Base-by-base conservation (phyloP, 169 alveolate genomes). In the Plasmodium ovale region DNA sequence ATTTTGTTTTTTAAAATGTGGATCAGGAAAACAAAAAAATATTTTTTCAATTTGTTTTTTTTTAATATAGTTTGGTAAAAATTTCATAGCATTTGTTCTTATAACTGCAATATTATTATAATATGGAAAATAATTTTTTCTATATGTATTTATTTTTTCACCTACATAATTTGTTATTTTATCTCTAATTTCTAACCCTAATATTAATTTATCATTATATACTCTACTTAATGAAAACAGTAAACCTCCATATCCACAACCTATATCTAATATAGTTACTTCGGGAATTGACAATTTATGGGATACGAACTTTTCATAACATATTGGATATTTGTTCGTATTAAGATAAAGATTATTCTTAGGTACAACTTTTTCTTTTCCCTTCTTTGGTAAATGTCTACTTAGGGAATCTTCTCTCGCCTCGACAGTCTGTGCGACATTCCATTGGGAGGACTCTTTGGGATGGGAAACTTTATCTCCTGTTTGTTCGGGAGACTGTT, bases 231-330 rank as follows among this genome's bases (percentile, higher is more conserved):
- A 92, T 39, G 95, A 87, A 69, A 95, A 94, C 42, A 94, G 74
- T 56, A 96, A 90, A 2, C 98, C 98, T 16, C 98, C 98, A 69
- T 93, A 96, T 16, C 98, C 98, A 58, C 98, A 96, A 23, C 98
- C 98, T 25, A 96, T 89, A 74, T 96, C 98, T 62, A 95, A 65
- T 21, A 96, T 77, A 53, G 85, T 67, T 5, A 91, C 92, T 6
- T 91, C 79, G 7, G 65, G 42, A 19, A 9, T 88, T 39, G 21
- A 12, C 42, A 31, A 27, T 21, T 58, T 14, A 29, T 19, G 42
- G 19, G 44, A 68, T 10, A 53, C 14, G 31, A 19, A 44, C 31
- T 44, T 62, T 59, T 44, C 53, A 14, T 72, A 71, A 25, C 29
- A 31, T 10, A 71, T 62, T 39, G 85, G 77, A 37, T 88, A 73